These are phyloP conservation scores for Termitomyces sp. DNA, from an alignment of 768 basidiomycete genomes.

Conservation along the genomic window DNA sequence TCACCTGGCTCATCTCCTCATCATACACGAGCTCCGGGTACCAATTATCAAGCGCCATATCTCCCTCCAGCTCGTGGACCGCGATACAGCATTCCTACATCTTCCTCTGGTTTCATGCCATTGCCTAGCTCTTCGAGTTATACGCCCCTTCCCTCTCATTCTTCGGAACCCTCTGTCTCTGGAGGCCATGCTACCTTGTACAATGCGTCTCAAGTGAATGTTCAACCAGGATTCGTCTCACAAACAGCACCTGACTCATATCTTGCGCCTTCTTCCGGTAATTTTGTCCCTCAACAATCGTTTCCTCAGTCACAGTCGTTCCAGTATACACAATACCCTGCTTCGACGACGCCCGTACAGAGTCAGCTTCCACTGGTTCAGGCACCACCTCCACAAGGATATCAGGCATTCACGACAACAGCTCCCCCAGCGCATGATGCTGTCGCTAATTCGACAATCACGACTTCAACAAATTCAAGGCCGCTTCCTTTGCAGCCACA, in stretches of 20 bases:
- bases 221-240: slow-evolving; percentile 24
- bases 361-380: slow-evolving; percentile 23
- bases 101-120: slow-evolving; percentile 68
- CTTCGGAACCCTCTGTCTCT: slow-evolving; percentile 23
- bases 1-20: slow-evolving; percentile 30
- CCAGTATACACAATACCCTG: slow-evolving; percentile 31
- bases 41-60: slow-evolving; percentile 31
- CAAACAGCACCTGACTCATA: slow-evolving; percentile 19
- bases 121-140: slow-evolving; percentile 38
- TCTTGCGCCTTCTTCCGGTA: slow-evolving; percentile 27
- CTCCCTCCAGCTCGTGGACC: slow-evolving; percentile 44
- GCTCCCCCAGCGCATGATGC: slow-evolving; percentile 30
- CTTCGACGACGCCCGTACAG: slow-evolving; percentile 23
- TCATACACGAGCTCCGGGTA: slow-evolving; percentile 21
- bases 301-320: slow-evolving; percentile 27
- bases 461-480: slow-evolving; percentile 23
- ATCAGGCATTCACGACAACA: slow-evolving; percentile 26
- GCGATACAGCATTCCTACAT: slow-evolving; percentile 60
- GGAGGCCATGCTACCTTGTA: slow-evolving; percentile 21
- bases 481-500: slow-evolving; percentile 45
- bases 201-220: slow-evolving; percentile 29
- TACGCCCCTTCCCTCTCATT: slow-evolving; percentile 37
- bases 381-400: slow-evolving; percentile 28
- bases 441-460: slow-evolving; percentile 23
- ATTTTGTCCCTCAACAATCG: slow-evolving; percentile 34